A percentile compares a stretch with the other conserved stretches of the same genome.
Evolutionary conservation across 2,329 filamentous ascomycete genomes (phyloP).

Genomic region (Alternaria viburni): DNA sequence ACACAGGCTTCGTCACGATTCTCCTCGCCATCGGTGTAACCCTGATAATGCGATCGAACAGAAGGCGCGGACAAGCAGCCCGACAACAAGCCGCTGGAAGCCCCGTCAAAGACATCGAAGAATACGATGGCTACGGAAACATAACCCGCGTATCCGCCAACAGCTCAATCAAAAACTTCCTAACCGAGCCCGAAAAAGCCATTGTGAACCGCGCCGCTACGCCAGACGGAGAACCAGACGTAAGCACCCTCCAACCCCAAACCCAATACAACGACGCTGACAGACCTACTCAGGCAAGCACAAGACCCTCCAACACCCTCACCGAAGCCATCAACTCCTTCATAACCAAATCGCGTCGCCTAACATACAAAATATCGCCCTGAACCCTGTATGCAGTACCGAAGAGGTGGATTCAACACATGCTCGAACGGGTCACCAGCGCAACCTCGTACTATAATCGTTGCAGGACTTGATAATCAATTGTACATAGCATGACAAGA

Average conservation of each 20-base stretch:
- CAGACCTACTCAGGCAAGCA: neutral
- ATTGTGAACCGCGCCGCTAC: conserved; percentile 15
- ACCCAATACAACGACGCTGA: neutral
- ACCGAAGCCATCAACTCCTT: conserved; percentile 15
- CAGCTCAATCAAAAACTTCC: neutral
- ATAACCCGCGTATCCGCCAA: neutral
- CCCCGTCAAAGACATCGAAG: neutral
- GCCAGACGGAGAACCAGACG: conserved; percentile 10
- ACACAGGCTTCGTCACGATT: conserved; percentile 8
- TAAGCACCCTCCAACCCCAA: neutral
- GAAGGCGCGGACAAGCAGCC: neutral
- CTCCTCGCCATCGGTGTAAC: conserved; percentile 12
- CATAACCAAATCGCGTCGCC: conserved; percentile 13
- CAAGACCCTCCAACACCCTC: neutral
- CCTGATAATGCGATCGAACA: conserved; percentile 5
- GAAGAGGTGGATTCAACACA: neutral
- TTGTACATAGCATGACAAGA: neutral
- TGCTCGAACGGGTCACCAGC: neutral
- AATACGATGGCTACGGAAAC: neutral
- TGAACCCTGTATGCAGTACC: neutral
- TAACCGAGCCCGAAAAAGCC: conserved; percentile 18
- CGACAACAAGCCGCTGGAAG: neutral
- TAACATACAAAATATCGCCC: conserved; percentile 20
- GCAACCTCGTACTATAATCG: neutral
- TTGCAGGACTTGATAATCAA: neutral